phyloP scores from a whole-genome alignment of 129 eudicot species.

The Centaurea solstitialis region DNA sequence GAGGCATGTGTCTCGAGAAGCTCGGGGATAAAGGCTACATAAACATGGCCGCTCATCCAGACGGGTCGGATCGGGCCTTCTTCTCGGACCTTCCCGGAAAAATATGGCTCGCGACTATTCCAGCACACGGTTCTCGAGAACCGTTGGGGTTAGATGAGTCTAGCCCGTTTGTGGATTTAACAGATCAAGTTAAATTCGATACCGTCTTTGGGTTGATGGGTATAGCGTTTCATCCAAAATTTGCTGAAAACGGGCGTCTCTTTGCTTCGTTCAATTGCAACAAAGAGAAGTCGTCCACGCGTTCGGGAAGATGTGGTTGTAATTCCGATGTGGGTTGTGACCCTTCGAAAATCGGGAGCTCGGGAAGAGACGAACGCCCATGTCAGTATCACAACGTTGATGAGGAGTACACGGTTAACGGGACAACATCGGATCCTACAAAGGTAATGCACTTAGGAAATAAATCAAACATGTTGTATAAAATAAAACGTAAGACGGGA shows the following conservation, averaged over 20 bases:
- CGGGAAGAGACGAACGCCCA: slow-evolving; percentile 31
- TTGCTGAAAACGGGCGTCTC: slow-evolving; percentile 71
- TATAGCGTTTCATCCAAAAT: slow-evolving; percentile 88
- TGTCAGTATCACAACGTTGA: slow-evolving; percentile 74
- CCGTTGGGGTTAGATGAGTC: slow-evolving; percentile 66
- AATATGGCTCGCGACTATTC: slow-evolving; percentile 74
- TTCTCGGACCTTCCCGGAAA: slow-evolving; percentile 75
- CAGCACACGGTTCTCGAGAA: slow-evolving; percentile 60
- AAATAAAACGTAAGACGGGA: not conserved
- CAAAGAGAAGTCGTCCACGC: slow-evolving; percentile 51
- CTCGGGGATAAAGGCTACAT: slow-evolving; percentile 62
- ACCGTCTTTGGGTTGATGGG: slow-evolving; percentile 83
- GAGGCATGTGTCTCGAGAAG: slow-evolving; percentile 77
- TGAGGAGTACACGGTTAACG: slow-evolving; percentile 81
- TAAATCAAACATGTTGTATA: not conserved
- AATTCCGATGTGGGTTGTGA: slow-evolving; percentile 92
- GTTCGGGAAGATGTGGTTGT: slow-evolving; percentile 86
- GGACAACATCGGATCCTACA: slow-evolving; percentile 69
- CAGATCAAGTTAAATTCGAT: slow-evolving; percentile 71
- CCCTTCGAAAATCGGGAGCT: slow-evolving; percentile 54
- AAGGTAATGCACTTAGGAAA: slow-evolving; percentile 32
- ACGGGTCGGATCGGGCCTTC: slow-evolving; percentile 86
- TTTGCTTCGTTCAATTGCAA: slow-evolving; percentile 94
- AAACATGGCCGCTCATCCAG: slow-evolving; percentile 93
- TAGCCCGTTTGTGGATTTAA: slow-evolving; percentile 77